Evolutionary conservation across 495 filamentous ascomycete species (phyloP), one percentile per base, ranked within the genome.

Genomic region (Hypoxylon intermedium): DNA sequence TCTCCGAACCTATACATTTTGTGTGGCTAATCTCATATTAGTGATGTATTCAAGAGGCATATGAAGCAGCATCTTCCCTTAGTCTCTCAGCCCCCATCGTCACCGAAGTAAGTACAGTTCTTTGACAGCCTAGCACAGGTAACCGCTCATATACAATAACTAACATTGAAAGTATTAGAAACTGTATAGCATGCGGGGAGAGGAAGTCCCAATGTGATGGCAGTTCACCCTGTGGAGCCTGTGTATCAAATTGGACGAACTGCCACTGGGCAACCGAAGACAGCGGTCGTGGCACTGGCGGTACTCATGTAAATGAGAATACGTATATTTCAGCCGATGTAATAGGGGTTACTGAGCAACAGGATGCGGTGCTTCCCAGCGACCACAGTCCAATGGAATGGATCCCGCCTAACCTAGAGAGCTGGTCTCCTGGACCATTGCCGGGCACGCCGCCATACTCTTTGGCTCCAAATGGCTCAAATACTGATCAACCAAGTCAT

Each of bases 11-110:
- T 20, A 12, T 13, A 19, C 24, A 24, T 9, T 38, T 9, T 18
- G 7, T 31, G 19, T 21, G 6, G 43, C 60, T 53, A 40, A 53
- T 49, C 23, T 11, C 5, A 43, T 13, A 1, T 19, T 44, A 69
- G 66, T 31, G 68, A 71, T 49, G 68, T 71, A 1, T 50, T 67
- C 21, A 69, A 60, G 52, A 67, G 68, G 34, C 68, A 71, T 48
- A 40, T 71, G 19, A 63, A 71, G 30, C 66, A 71, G 50, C 66
- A 71, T 53, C 58, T 54, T 24, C 33, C 50, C 9, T 26, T 36
- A 34, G 20, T 12, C 16, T 3, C 41, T 12, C 46, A 43, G 47
- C 31, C 40, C 0, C 24, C 24, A 26, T 7, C 24, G 7, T 7
- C 24, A 26, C 24, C 24, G 7, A 26, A 26, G 24, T 7, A 26